Evolutionary conservation across 2,329 filamentous ascomycete genomes (phyloP).

Genomic region (Alternaria metachromatica): DNA sequence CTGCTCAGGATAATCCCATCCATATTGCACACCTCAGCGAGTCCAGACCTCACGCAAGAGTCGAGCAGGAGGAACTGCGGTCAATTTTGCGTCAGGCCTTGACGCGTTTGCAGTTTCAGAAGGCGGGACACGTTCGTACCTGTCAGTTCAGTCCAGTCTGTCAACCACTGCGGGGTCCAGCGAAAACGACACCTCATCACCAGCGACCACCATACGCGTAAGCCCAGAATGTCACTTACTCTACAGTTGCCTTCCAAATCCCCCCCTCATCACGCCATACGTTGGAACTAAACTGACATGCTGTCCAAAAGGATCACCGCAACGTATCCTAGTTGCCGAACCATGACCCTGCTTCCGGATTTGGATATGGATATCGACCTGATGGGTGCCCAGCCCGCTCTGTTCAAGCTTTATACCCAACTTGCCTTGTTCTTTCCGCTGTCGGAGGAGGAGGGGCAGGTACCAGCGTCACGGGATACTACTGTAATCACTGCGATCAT

Average conservation of each 20-base stretch:
- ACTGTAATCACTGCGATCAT: slow-evolving; percentile 10
- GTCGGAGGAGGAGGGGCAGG: slow-evolving; percentile 18
- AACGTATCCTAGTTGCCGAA: background rate
- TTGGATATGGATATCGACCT: slow-evolving; percentile 47
- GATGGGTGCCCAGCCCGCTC: slow-evolving; percentile 52
- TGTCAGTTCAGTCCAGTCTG: background rate
- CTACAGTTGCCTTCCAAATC: background rate
- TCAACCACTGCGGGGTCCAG: background rate
- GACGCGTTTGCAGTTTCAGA: background rate
- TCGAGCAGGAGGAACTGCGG: background rate
- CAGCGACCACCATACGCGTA: background rate
- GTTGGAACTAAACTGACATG: background rate
- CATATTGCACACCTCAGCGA: background rate
- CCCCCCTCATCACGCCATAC: background rate
- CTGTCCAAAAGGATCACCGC: background rate
- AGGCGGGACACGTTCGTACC: background rate
- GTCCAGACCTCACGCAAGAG: background rate
- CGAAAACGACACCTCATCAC: background rate
- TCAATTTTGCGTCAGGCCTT: background rate
- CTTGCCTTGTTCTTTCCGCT: slow-evolving; percentile 52
- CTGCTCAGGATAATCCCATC: background rate
- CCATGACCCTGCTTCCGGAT: slow-evolving; percentile 11
- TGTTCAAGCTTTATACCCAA: slow-evolving; percentile 56
- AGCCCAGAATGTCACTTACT: background rate
- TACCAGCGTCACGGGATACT: background rate